Percentiles rank a stretch among this genome's conserved stretches.
phyloP scores from a whole-genome alignment of 768 basidiomycete genomes.

The Pholiota conissans region DNA sequence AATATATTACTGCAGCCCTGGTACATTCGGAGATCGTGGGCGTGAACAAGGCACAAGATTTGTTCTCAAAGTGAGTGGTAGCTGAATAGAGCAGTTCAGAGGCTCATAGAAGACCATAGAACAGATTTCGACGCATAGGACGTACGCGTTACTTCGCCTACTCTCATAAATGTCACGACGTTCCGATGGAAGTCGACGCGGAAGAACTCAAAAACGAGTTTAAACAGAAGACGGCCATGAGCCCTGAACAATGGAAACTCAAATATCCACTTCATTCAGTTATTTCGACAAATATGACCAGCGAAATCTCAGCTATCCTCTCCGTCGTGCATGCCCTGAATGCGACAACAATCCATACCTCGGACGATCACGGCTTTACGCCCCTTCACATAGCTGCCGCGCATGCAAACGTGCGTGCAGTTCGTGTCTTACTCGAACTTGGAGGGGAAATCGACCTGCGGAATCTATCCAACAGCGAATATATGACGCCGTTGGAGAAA shows the following conservation, averaged over 20 bases:
- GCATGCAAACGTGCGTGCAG: slow-evolving; percentile 2
- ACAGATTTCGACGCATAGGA: slow-evolving; percentile 18
- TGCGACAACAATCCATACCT: not conserved
- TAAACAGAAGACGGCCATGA: not conserved
- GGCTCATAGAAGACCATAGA: no score
- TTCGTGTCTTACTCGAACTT: slow-evolving; percentile 5
- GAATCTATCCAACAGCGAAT: not conserved
- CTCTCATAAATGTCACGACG: slow-evolving; percentile 14
- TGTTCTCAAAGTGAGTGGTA: no score
- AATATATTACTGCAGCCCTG: slow-evolving; percentile 4
- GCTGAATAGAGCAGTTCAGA: no score
- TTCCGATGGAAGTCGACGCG: slow-evolving; percentile 2
- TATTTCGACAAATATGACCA: not conserved
- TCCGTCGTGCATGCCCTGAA: not conserved
- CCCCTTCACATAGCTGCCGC: slow-evolving; percentile 8
- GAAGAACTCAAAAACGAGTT: not conserved
- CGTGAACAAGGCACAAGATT: no score
- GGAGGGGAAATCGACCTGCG: slow-evolving; percentile 7
- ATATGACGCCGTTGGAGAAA: slow-evolving; percentile 11
- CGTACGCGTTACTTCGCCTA: slow-evolving; percentile 24
- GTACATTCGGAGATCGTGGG: not conserved
- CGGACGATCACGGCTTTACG: slow-evolving; percentile 3
- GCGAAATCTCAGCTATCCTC: not conserved
- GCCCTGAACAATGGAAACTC: not conserved
- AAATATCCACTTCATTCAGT: slow-evolving; percentile 11